These are phyloP conservation scores for Cyclotella choctawhatcheeana DNA, from an alignment of 108 stramenopile species.

Conservation along the genomic window DNA sequence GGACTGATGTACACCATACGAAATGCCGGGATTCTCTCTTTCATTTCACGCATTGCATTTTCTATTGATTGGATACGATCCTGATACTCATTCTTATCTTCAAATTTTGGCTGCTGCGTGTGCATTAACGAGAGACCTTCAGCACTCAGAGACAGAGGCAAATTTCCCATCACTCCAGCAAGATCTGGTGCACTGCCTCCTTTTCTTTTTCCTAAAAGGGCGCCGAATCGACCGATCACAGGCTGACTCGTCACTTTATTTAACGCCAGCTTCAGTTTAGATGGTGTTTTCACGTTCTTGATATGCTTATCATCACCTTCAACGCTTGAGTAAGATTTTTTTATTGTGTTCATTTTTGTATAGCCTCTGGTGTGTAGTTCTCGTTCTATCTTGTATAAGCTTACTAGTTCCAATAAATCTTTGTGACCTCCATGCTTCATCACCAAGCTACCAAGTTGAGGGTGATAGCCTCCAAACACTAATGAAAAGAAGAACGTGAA, in stretches of 20 bases:
- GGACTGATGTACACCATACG: constrained; percentile 77
- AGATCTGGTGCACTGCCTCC: neutral
- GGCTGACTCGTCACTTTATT: neutral
- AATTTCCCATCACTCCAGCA: too few species aligned
- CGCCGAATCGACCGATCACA: neutral
- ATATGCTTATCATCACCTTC: neutral
- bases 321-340: neutral
- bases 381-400: constrained; percentile 70
- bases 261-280: neutral
- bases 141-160: too few species aligned
- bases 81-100: neutral
- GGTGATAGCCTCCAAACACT: constrained; percentile 76
- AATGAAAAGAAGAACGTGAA: too few species aligned
- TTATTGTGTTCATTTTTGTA: constrained; percentile 21
- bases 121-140: constrained; percentile 2
- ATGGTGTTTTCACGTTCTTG: neutral
- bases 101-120: neutral
- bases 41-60: constrained; percentile 54
- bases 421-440: constrained; percentile 87
- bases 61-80: constrained; percentile 16
- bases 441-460: constrained; percentile 65
- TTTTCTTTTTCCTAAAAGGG: neutral
- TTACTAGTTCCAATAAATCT: constrained; percentile 70
- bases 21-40: constrained; percentile 71
- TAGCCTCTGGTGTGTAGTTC: constrained; percentile 55